Percentiles rank a stretch among this genome's conserved stretches.
These are phyloP conservation scores for Excoecaria cochinchinensis DNA, from an alignment of 345 rosid genomes.

Conservation along the genomic window DNA sequence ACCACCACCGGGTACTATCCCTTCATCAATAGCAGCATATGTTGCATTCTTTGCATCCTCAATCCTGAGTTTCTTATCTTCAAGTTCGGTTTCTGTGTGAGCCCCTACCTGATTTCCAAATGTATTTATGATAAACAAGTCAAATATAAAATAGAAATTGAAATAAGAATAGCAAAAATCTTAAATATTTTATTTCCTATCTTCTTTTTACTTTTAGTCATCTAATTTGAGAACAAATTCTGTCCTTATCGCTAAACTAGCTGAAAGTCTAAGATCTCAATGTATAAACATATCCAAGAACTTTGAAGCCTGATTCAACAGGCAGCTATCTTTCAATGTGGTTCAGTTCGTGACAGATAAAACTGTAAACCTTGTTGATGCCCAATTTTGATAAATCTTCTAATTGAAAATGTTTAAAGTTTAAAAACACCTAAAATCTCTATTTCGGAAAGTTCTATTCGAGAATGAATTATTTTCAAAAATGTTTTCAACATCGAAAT, in stretches of 20 bases:
- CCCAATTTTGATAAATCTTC: too few species aligned
- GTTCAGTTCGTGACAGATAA: background rate
- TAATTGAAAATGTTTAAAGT: too few species aligned
- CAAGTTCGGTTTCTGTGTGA: slow-evolving; percentile 83
- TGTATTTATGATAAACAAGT: slow-evolving; percentile 1
- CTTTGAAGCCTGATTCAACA: background rate
- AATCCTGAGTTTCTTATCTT: slow-evolving; percentile 82
- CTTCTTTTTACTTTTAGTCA: background rate
- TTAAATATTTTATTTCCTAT: background rate
- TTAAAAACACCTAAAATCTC: too few species aligned
- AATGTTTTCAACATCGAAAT: too few species aligned
- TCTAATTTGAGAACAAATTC: background rate
- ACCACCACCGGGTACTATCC: slow-evolving; percentile 93
- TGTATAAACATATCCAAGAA: background rate
- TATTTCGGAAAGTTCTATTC: too few species aligned
- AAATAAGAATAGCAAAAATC: background rate
- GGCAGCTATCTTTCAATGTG: background rate
- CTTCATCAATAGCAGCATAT: slow-evolving; percentile 89
- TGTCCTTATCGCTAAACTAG: background rate
- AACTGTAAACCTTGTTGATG: background rate
- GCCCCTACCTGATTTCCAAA: slow-evolving; percentile 61
- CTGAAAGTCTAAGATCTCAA: background rate
- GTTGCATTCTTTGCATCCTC: slow-evolving; percentile 93
- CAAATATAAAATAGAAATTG: background rate
- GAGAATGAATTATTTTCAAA: too few species aligned